Conservation (phyloP, 2,329 filamentous ascomycete species). For the Neonectria neomacrospora region DNA sequence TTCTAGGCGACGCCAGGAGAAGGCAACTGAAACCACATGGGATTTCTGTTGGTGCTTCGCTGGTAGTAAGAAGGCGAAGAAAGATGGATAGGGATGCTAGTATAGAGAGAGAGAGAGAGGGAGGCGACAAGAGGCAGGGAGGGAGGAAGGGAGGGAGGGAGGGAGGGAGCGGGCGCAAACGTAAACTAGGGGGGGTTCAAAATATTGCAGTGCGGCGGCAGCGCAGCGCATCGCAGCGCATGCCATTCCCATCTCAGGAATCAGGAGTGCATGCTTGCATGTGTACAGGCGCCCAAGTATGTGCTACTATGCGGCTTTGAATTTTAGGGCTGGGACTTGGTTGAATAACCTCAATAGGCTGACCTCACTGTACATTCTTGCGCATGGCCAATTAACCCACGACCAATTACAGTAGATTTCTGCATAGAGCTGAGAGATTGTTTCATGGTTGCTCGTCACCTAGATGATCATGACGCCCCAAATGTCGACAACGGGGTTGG, state of each 20-base stretch:
- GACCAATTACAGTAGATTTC: neutral
- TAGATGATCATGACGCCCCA: conserved; percentile 16
- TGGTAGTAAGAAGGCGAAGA: neutral
- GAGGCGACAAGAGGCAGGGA: neutral
- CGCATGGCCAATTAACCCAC: neutral
- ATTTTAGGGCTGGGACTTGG: neutral
- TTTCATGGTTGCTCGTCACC: conserved; percentile 1
- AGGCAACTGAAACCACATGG: neutral
- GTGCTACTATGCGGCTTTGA: neutral
- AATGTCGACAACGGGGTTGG: conserved; percentile 2
- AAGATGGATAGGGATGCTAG: too few relatives aligned
- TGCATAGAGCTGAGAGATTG: neutral
- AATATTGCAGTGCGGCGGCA: conserved; percentile 12
- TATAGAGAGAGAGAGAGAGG: neutral
- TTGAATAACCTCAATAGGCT: neutral
- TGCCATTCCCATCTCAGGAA: neutral
- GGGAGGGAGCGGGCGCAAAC: neutral
- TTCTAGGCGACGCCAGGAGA: neutral
- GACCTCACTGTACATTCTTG: neutral
- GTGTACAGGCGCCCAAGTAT: neutral
- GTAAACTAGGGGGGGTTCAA: conserved; percentile 14
- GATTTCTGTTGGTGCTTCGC: too few relatives aligned
- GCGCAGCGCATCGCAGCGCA: conserved; percentile 6
- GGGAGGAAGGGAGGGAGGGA: neutral
- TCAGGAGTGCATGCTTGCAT: neutral